Base-by-base conservation (phyloP, 306 rosid genomes). In the Pachyrhizus erosus region DNA sequence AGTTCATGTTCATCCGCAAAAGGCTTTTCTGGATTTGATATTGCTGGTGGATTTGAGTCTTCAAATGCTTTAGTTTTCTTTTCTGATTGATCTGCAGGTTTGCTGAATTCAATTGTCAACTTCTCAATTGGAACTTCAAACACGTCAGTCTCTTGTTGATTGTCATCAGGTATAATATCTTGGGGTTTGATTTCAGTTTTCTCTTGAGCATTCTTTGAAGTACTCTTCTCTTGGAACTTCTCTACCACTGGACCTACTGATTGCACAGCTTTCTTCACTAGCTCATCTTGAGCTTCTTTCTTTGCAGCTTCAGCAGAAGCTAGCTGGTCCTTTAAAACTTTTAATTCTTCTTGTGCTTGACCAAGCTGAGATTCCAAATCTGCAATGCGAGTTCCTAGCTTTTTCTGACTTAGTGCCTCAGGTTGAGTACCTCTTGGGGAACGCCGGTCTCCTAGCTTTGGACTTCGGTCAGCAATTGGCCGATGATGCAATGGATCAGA, bases 301-400 rank as follows among this genome's bases (percentile, higher is more conserved):
- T 89, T 94, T 27, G 97, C 98, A 52, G 97, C 95, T 78, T 94
- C 97, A 8, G 97, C 97, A 55, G 97, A 90, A 75, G 85, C 90
- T 80, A 94, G 82, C 86, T 94, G 98, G 29, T 94, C 85, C 85
- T 94, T 94, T 24, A 94, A 55, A 54, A 45, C 57, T 82, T 78
- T 87, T 77, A 94, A 74, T 79, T 94, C 98, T 68, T 83, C 84
- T 37, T 94, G 98, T 37, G 98, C 98, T 67, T 94, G 97, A 33
- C 95, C 95, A 57, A 94, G 97, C 83, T 94, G 97, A 20, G 93
- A 90, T 82, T 94, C 98, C 82, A 94, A 85, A 81, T 92, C 95
- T 33, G 98, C 94, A 65, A 94, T 89, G 57, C 97, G 93, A 65
- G 97, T 94, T 69, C 98, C 98, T 65, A 94, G 90, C 86, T 94